Percentiles rank a stretch among this genome's conserved stretches.
Evolutionary conservation across 192 early-diverging fungal genomes (phyloP).

Genomic region (Chytriomyces hyalinus): DNA sequence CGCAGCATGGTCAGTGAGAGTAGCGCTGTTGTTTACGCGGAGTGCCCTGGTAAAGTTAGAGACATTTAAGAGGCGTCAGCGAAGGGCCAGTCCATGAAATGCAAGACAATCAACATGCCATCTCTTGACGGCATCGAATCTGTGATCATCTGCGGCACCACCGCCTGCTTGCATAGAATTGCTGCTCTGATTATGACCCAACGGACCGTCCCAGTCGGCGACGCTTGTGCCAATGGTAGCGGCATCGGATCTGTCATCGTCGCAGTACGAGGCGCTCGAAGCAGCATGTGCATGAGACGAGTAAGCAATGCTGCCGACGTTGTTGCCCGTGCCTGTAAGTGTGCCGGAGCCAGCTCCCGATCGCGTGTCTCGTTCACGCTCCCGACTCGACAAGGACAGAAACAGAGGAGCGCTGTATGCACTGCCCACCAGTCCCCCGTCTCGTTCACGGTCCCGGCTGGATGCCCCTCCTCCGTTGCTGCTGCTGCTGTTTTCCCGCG

Average conservation of each 20-base stretch:
- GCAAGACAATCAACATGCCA: not conserved
- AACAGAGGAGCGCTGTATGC: too few species aligned
- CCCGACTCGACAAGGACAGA: too few species aligned
- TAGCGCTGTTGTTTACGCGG: conserved; percentile 30
- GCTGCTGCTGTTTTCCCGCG: too few species aligned
- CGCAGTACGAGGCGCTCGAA: not conserved
- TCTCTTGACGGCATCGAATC: not conserved
- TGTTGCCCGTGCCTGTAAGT: too few species aligned
- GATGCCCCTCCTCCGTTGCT: too few species aligned
- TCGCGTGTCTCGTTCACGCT: too few species aligned
- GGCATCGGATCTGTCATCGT: conserved; percentile 38
- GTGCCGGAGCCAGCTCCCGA: too few species aligned
- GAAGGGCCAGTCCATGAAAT: not conserved
- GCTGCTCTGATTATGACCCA: not conserved
- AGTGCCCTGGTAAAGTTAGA: conserved; percentile 12
- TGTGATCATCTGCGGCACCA: not conserved
- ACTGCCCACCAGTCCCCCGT: too few species aligned
- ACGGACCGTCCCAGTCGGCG: conserved; percentile 30
- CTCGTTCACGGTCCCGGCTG: too few species aligned
- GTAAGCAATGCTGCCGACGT: too few species aligned
- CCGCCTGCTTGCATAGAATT: conserved; percentile 1
- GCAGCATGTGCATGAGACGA: too few species aligned
- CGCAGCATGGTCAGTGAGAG: not conserved
- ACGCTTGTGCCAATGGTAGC: conserved; percentile 36
- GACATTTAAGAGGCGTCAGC: not conserved